phyloP scores from a whole-genome alignment of 805 yeast species.

The Kodamaea kaohsiungensis region DNA sequence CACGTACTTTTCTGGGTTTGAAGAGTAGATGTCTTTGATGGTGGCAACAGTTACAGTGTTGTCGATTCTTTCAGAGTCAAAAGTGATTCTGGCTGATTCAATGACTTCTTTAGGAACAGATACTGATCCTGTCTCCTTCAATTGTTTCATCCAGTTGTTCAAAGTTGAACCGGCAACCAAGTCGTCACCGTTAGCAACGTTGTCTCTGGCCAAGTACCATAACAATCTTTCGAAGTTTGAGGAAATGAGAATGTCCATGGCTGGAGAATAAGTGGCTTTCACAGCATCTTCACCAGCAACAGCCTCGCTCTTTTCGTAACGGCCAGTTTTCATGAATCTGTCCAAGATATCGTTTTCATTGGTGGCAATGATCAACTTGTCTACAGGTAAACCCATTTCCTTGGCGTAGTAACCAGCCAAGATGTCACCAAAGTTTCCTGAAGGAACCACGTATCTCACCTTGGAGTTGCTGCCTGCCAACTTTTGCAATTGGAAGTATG shows the following conservation, averaged over 20 bases:
- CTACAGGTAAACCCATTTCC: constrained; percentile 92
- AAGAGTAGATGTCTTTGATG: constrained; percentile 66
- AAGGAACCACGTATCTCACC: constrained; percentile 89
- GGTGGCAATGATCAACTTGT: constrained; percentile 87
- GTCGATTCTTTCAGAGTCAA: constrained; percentile 77
- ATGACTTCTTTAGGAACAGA: constrained; percentile 65
- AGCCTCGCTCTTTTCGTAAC: constrained; percentile 68
- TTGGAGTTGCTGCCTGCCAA: constrained; percentile 26
- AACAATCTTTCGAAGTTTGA: constrained; percentile 94
- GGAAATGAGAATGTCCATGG: constrained; percentile 96
- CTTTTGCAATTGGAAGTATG: constrained; percentile 74
- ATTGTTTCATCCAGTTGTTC: constrained; percentile 72
- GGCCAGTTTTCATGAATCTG: constrained; percentile 85
- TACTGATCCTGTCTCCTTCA: constrained; percentile 77
- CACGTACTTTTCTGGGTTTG: constrained; percentile 66
- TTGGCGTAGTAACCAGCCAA: constrained; percentile 95
- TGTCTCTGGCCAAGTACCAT: constrained; percentile 88
- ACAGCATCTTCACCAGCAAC: constrained; percentile 47
- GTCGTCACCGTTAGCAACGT: constrained; percentile 54
- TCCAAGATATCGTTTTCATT: constrained; percentile 94
- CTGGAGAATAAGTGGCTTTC: constrained; percentile 91
- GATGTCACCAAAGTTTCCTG: constrained; percentile 98
- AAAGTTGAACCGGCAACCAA: constrained; percentile 72
- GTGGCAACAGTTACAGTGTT: constrained; percentile 79
- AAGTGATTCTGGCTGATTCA: constrained; percentile 63